These are phyloP conservation scores for Russula vinacea DNA, from an alignment of 768 basidiomycete species.

Conservation along the genomic window DNA sequence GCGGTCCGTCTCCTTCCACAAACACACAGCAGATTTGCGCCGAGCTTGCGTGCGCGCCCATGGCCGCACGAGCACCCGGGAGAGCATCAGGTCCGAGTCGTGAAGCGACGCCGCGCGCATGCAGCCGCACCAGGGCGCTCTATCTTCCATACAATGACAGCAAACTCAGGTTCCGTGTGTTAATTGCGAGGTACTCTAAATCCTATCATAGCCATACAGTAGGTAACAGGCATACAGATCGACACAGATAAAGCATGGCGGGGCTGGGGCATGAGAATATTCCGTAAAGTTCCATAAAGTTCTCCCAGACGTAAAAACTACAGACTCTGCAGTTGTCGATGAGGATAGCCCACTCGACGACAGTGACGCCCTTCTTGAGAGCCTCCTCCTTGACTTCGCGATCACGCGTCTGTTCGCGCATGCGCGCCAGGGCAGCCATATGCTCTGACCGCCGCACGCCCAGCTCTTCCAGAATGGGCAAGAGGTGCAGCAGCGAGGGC, in stretches of 20 bases:
- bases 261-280: background rate
- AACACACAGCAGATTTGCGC: too few relatives aligned
- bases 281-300: background rate
- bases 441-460: conserved; percentile 67
- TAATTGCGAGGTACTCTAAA: background rate
- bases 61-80: too few relatives aligned
- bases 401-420: conserved; percentile 66
- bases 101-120: background rate
- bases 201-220: background rate
- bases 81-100: too few relatives aligned
- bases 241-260: background rate
- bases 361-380: conserved; percentile 61
- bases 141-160: background rate
- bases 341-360: conserved; percentile 78
- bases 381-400: conserved; percentile 69
- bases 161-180: background rate
- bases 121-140: background rate
- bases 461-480: conserved; percentile 52
- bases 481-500: conserved; percentile 64
- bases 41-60: too few relatives aligned
- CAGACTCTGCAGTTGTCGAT: conserved; percentile 56
- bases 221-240: background rate
- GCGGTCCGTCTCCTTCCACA: too few relatives aligned
- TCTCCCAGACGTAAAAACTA: conserved; percentile 24
- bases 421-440: conserved; percentile 55